Evolutionary conservation across 1,284 basidiomycete genomes (phyloP).

Genomic region (Ganoderma sp.): DNA sequence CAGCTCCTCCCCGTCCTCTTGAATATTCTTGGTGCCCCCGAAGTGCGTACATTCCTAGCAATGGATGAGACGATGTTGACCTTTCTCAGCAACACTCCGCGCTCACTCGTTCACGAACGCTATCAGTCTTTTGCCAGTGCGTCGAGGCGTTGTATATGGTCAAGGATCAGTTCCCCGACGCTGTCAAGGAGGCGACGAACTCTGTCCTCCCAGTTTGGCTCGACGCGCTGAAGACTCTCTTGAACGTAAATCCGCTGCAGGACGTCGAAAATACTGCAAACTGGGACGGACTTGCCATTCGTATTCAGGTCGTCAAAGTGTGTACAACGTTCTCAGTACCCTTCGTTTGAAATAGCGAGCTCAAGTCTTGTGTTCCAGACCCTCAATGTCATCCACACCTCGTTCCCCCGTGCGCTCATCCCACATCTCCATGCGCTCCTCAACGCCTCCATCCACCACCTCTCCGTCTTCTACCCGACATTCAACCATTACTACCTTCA

Average conservation of each 20-base stretch:
- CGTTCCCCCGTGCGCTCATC: conserved; percentile 74
- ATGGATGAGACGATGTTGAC: neutral
- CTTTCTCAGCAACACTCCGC: conserved; percentile 67
- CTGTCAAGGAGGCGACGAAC: conserved; percentile 82
- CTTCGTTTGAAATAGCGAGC: conserved; percentile 11
- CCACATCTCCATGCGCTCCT: conserved; percentile 69
- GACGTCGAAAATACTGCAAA: conserved; percentile 63
- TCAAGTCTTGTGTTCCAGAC: conserved; percentile 51
- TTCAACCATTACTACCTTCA: conserved; percentile 77
- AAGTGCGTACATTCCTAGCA: conserved; percentile 52
- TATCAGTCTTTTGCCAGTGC: conserved; percentile 92
- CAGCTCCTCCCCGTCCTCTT: conserved; percentile 86
- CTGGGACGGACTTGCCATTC: conserved; percentile 82
- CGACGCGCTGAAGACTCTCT: conserved; percentile 79
- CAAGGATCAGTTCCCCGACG: conserved; percentile 87
- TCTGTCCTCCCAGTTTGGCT: conserved; percentile 90
- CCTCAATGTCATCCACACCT: conserved; percentile 74
- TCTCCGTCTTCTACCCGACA: conserved; percentile 67
- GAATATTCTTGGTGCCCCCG: conserved; percentile 76
- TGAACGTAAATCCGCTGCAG: conserved; percentile 66
- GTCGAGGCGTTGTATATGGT: conserved; percentile 92
- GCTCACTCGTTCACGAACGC: conserved; percentile 81
- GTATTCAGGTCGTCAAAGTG: conserved; percentile 83
- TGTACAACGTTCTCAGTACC: conserved; percentile 24
- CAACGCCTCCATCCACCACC: conserved; percentile 65